phyloP scores from a whole-genome alignment of 345 rosid species.

The Anastatica hierochuntica region DNA sequence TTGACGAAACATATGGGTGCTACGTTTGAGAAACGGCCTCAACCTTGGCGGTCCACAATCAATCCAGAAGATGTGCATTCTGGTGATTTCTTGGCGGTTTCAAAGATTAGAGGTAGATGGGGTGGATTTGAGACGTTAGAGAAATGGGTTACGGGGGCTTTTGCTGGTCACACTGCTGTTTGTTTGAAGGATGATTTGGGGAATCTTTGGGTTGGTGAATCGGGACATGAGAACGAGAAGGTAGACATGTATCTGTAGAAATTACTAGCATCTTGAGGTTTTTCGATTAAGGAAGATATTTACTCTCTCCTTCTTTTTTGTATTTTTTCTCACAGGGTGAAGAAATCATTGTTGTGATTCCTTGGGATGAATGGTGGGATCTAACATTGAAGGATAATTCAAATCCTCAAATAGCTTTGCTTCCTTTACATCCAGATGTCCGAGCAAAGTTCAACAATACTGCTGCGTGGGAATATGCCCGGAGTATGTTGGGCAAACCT shows the following conservation, averaged over 20 bases:
- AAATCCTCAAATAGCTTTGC: slow-evolving; percentile 87
- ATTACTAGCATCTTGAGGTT: background rate
- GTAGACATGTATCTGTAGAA: slow-evolving; percentile 21
- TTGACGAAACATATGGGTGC: slow-evolving; percentile 89
- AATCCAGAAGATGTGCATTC: slow-evolving; percentile 76
- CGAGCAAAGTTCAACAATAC: slow-evolving; percentile 71
- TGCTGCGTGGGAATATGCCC: slow-evolving; percentile 95
- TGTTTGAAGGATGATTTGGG: slow-evolving; percentile 89
- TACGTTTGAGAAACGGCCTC: slow-evolving; percentile 66
- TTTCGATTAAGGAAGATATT: background rate
- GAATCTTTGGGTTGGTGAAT: slow-evolving; percentile 99
- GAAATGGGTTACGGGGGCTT: slow-evolving; percentile 99
- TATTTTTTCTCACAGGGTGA: slow-evolving; percentile 56
- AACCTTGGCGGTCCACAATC: slow-evolving; percentile 58
- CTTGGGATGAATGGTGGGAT: slow-evolving; percentile 99
- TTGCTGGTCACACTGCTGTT: slow-evolving; percentile 98
- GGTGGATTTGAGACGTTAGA: slow-evolving; percentile 97
- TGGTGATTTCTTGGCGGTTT: slow-evolving; percentile 87
- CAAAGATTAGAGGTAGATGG: slow-evolving; percentile 97
- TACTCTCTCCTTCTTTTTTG: background rate
- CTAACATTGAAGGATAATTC: slow-evolving; percentile 71
- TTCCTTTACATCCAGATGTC: slow-evolving; percentile 74
- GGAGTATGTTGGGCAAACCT: slow-evolving; percentile 94
- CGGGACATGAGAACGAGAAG: slow-evolving; percentile 98
- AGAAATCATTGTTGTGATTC: slow-evolving; percentile 76